Evolutionary conservation across 495 filamentous ascomycete species (phyloP).

Genomic region (Chaetomium cochliodes): DNA sequence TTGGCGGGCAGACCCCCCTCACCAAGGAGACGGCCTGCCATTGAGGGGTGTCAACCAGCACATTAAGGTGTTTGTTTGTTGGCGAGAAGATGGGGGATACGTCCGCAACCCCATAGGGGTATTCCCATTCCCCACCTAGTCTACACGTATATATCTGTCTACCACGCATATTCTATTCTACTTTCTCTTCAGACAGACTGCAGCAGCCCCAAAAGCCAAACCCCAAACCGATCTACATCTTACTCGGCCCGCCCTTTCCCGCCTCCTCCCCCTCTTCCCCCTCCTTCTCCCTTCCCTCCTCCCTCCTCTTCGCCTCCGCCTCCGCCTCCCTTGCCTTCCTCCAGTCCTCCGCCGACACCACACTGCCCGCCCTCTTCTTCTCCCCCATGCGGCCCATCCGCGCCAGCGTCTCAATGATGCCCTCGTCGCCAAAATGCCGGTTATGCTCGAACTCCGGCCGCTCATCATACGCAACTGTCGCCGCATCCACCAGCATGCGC

Average conservation of each 20-base stretch:
- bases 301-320: conserved; percentile 36
- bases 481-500: conserved; percentile 80
- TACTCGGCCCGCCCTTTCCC: conserved; percentile 20
- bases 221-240: conserved; percentile 18
- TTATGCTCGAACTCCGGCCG: conserved; percentile 85
- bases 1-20: conserved; percentile 64
- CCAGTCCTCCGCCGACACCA: conserved; percentile 59
- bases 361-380: conserved; percentile 52
- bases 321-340: conserved; percentile 45
- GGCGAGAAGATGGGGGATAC: neutral
- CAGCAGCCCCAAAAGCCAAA: neutral
- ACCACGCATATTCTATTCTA: neutral
- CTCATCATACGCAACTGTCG: conserved; percentile 74
- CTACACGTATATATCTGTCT: neutral
- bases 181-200: too few species aligned
- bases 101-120: too few species aligned
- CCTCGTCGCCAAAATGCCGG: conserved; percentile 75
- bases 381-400: conserved; percentile 60
- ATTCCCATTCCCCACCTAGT: too few species aligned
- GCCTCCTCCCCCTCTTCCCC: conserved; percentile 4
- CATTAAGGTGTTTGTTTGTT: neutral
- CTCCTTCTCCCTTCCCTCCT: conserved; percentile 26
- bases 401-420: conserved; percentile 62
- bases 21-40: conserved; percentile 90
- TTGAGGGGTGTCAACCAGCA: conserved; percentile 38